Evolutionary conservation across 208 protist genomes (phyloP).

Genomic region (Balamuthia mandrillaris): DNA sequence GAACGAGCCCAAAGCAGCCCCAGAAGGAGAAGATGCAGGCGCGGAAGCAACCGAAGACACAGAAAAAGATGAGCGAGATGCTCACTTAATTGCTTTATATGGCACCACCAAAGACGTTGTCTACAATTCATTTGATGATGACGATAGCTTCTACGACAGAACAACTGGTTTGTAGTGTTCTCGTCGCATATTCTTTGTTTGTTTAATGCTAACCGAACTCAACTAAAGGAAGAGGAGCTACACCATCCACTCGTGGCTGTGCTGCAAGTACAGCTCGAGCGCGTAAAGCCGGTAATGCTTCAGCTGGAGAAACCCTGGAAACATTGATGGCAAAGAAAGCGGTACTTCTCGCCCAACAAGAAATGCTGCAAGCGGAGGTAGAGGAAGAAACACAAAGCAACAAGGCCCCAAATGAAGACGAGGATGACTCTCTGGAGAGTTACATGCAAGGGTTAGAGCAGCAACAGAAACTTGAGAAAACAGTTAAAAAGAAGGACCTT

Average conservation of each 20-base stretch:
- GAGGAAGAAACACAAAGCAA: background rate
- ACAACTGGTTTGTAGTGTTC: background rate
- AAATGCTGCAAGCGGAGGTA: background rate
- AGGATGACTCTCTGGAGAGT: constrained; percentile 14
- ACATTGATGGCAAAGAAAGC: constrained; percentile 8
- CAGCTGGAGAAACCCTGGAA: background rate
- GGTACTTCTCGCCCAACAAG: background rate
- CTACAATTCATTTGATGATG: background rate
- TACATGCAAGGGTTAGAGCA: background rate
- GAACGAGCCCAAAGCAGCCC: background rate
- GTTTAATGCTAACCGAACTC: background rate
- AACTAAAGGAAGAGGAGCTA: background rate
- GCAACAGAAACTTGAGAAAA: background rate
- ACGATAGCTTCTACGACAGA: background rate
- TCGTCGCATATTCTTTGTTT: background rate
- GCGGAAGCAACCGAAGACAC: background rate
- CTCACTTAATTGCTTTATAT: background rate
- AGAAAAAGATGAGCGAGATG: background rate
- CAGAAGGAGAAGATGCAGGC: background rate
- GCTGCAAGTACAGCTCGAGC: background rate
- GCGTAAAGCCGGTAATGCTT: background rate
- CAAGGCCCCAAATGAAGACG: background rate
- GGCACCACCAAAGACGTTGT: background rate
- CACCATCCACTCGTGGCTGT: too few relatives aligned
- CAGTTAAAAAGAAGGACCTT: background rate